Percentiles rank a stretch among this genome's conserved stretches.
These are phyloP conservation scores for Aphanomyces euteiches DNA, from an alignment of 352 stramenopile species.

Conservation along the genomic window DNA sequence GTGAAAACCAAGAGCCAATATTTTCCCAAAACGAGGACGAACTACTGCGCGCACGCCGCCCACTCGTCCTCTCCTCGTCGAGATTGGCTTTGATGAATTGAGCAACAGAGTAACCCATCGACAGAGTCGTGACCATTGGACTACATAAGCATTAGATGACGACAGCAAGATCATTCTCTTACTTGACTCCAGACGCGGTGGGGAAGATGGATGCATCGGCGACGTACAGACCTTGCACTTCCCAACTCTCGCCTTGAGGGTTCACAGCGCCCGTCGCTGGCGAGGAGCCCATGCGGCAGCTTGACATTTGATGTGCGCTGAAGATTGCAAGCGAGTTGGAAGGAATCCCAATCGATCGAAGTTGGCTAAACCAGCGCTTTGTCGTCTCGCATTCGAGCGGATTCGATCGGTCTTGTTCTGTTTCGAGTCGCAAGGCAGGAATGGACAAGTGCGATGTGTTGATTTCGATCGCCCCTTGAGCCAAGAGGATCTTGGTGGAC, in stretches of 20 bases:
- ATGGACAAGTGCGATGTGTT: conserved; percentile 28
- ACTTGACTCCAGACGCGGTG: conserved; percentile 36
- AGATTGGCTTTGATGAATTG: conserved; percentile 28
- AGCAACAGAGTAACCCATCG: conserved; percentile 29
- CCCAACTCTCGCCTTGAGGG: conserved; percentile 38
- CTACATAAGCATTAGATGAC: conserved; percentile 2
- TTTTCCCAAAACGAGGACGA: background rate
- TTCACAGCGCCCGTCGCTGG: conserved; percentile 33
- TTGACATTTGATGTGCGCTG: conserved; percentile 39
- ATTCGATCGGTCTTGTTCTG: conserved; percentile 27
- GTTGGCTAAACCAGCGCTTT: conserved; percentile 29
- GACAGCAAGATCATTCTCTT: background rate
- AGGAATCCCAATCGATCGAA: conserved; percentile 22
- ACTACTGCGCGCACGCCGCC: background rate
- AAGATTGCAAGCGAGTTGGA: conserved; percentile 33
- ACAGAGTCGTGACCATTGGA: conserved; percentile 27
- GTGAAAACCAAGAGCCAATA: too few relatives aligned
- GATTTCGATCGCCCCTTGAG: conserved; percentile 32
- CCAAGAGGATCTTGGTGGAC: conserved; percentile 32
- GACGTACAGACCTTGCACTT: conserved; percentile 37
- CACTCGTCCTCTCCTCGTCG: background rate
- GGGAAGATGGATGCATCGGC: conserved; percentile 39
- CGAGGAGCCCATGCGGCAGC: conserved; percentile 35
- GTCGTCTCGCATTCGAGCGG: conserved; percentile 25
- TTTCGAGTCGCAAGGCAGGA: conserved; percentile 15